These are phyloP conservation scores for Saturnispora sekii DNA, from an alignment of 805 yeast genomes.

Conservation along the genomic window DNA sequence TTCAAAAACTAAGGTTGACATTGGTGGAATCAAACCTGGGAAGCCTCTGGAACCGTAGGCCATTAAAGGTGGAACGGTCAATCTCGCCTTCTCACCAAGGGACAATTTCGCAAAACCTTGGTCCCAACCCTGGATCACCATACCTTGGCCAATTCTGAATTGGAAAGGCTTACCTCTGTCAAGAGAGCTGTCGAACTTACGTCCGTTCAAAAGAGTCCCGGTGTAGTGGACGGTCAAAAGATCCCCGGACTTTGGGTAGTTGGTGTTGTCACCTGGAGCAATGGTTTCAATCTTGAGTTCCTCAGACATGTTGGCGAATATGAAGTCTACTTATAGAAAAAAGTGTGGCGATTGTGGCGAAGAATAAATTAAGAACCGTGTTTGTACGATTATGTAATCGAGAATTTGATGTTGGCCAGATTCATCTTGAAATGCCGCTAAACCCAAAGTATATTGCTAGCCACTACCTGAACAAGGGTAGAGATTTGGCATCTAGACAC, in stretches of 20 bases:
- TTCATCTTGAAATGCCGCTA: background rate
- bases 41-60: conserved; percentile 93
- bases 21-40: conserved; percentile 96
- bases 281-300: conserved; percentile 27
- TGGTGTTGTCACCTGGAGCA: conserved; percentile 64
- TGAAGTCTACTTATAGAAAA: background rate
- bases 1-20: conserved; percentile 83
- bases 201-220: conserved; percentile 92
- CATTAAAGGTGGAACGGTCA: conserved; percentile 86
- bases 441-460: conserved; percentile 17
- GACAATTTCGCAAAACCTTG: conserved; percentile 87
- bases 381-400: too few species aligned
- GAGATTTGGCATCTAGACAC: conserved; percentile 6
- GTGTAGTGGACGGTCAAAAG: conserved; percentile 89
- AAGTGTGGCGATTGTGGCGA: background rate
- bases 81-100: conserved; percentile 84
- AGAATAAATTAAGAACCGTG: too few species aligned
- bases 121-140: conserved; percentile 96
- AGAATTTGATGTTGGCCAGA: background rate
- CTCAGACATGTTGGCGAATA: conserved; percentile 10
- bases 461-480: conserved; percentile 14
- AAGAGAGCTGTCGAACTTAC: conserved; percentile 90
- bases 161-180: conserved; percentile 96
- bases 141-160: conserved; percentile 90
- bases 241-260: conserved; percentile 83